A percentile compares a stretch with the other conserved stretches of the same genome.
These are phyloP conservation scores for Tremellales sp. DNA, from an alignment of 1,284 basidiomycete species.

Conservation along the genomic window DNA sequence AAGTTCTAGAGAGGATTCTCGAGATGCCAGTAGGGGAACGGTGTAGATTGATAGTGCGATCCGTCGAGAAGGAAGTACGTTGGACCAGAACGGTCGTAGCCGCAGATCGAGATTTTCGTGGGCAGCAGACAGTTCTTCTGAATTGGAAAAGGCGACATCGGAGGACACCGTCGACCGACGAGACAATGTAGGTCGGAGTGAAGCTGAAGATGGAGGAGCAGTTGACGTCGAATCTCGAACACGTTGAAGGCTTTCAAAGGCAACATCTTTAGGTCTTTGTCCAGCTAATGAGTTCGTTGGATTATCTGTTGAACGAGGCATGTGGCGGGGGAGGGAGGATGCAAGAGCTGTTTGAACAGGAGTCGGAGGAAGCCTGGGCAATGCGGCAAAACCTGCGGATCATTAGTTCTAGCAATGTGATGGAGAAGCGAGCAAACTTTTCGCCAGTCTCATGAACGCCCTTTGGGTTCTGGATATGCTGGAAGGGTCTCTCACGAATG, in stretches of 20 bases:
- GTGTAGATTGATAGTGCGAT: slow-evolving; percentile 19
- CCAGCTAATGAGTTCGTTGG: background rate
- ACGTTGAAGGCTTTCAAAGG: background rate
- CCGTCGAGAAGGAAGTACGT: slow-evolving; percentile 32
- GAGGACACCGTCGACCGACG: slow-evolving; percentile 10
- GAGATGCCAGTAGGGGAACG: background rate
- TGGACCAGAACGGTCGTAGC: slow-evolving; percentile 63
- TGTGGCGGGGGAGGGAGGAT: slow-evolving; percentile 6
- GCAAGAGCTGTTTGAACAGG: slow-evolving; percentile 9
- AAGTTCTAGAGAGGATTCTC: background rate
- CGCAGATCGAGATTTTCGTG: slow-evolving; percentile 71
- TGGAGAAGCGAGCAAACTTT: slow-evolving; percentile 55
- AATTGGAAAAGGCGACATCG: slow-evolving; percentile 36
- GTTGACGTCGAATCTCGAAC: slow-evolving; percentile 11
- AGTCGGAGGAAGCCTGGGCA: slow-evolving; percentile 56
- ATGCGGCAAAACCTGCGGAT: slow-evolving; percentile 57
- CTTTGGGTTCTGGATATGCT: slow-evolving; percentile 66
- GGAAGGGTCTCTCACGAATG: slow-evolving; percentile 59
- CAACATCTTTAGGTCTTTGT: background rate
- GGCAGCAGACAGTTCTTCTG: slow-evolving; percentile 50
- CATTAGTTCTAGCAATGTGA: slow-evolving; percentile 3
- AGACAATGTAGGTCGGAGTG: slow-evolving; percentile 6
- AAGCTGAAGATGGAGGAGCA: slow-evolving; percentile 6
- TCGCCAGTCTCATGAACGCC: slow-evolving; percentile 70
- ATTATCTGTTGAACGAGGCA: slow-evolving; percentile 3